Base-by-base conservation (phyloP, 306 rosid genomes). In the Cicer cuneatum region DNA sequence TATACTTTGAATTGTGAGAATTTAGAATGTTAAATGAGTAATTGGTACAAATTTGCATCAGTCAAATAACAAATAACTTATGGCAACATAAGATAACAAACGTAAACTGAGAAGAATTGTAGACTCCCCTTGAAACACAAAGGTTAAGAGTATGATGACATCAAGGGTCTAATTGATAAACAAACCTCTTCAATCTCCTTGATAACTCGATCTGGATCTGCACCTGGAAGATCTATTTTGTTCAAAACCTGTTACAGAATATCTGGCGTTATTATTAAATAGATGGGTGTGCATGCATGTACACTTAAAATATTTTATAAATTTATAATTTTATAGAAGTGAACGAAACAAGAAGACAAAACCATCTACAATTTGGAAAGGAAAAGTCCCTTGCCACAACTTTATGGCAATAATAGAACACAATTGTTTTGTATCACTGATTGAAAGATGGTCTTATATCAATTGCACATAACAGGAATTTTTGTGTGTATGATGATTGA, bases 191-290 rank as follows among this genome's bases (percentile, higher is more conserved):
- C 98, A 56, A 93, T 91, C 81, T 93, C 98, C 79, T 83, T 77
- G 24, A 88, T 82, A 46, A 93, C 98, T 51, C 84, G 87, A 29
- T 86, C 93, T 16, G 98, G 98, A 38, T 93, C 96, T 74, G 97
- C 98, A 45, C 98, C 98, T 1, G 98, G 98, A 71, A 93, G 98
- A 78, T 93, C 98, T 42, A 93, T 93, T 81, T 93, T 93, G 84
- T 93, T 93, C 79, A 93, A 78, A 77, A 93, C 97, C 97, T 91
- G 89, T 48, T 24, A 69, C 80, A 78, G 59, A 76, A 79, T 71
- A 53, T 45, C 72, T 16, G 29, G 37, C 21, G 37, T 77, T 66
- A 84, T 74, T 62, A 84, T 39, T 54, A 63, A 66, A 56, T 42
- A 49, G 15, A 75, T 8, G n/a, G 2, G 18, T 2, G 42, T 13